Evolutionary conservation across 768 basidiomycete species (phyloP).

Genomic region (Zangia roseola): DNA sequence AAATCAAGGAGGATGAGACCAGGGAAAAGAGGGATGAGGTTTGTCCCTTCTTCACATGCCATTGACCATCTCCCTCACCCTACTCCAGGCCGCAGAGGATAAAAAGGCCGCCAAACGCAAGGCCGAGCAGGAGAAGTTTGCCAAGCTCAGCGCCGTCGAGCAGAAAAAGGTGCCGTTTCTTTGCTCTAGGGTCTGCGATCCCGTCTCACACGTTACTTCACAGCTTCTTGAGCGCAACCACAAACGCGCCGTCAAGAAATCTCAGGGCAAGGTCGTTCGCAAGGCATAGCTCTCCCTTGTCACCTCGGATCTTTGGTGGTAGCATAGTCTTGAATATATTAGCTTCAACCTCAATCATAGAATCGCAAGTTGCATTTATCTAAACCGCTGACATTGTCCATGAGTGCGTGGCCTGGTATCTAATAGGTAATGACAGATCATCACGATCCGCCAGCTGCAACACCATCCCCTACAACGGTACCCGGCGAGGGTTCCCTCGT

Average conservation of each 20-base stretch:
- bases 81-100: slow-evolving; percentile 53
- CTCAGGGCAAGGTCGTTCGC: slow-evolving; percentile 58
- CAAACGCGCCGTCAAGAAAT: slow-evolving; percentile 67
- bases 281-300: slow-evolving; percentile 16
- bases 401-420: slow-evolving; percentile 3
- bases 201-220: background rate
- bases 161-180: slow-evolving; percentile 67
- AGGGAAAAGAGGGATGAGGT: slow-evolving; percentile 74
- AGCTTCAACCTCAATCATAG: slow-evolving; percentile 9
- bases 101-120: slow-evolving; percentile 71
- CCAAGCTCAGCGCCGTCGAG: slow-evolving; percentile 72
- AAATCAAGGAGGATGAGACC: slow-evolving; percentile 63
- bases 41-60: slow-evolving; percentile 7
- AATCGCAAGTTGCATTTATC: slow-evolving; percentile 1
- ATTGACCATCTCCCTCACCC: background rate
- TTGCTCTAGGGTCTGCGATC: background rate
- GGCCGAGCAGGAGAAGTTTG: slow-evolving; percentile 69
- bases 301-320: background rate
- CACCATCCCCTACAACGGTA: slow-evolving; percentile 1
- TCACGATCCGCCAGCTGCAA: slow-evolving; percentile 14
- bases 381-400: background rate
- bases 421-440: slow-evolving; percentile 13
- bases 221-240: slow-evolving; percentile 75
- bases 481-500: slow-evolving; percentile 20
- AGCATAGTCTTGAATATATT: background rate